phyloP scores from a whole-genome alignment of 2,329 filamentous ascomycete genomes.

The Pseudogymnoascus sp. region DNA sequence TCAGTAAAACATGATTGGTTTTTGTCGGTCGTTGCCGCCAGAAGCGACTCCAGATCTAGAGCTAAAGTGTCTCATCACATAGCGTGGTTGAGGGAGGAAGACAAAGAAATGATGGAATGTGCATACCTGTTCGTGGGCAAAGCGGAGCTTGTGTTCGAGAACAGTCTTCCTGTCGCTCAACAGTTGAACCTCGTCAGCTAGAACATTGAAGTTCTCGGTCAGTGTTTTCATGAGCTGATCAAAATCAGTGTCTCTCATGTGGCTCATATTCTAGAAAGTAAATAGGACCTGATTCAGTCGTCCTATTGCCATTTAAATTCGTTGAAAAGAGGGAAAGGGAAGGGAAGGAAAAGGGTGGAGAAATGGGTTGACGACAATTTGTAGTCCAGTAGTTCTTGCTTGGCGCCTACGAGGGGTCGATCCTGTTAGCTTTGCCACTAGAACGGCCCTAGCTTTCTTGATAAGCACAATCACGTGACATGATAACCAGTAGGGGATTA shows the following conservation, averaged over 20 bases:
- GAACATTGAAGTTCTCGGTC: constrained; percentile 55
- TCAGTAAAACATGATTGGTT: constrained; percentile 41
- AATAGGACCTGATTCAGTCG: constrained; percentile 6
- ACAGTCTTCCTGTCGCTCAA: constrained; percentile 57
- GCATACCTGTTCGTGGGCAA: constrained; percentile 59
- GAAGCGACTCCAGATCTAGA: constrained; percentile 72
- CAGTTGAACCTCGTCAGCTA: constrained; percentile 57
- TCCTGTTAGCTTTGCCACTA: constrained; percentile 4
- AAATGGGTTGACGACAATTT: constrained; percentile 11
- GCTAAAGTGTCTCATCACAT: constrained; percentile 54
- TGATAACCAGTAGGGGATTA: background rate
- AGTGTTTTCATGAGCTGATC: constrained; percentile 46
- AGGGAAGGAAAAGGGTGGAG: constrained; percentile 9
- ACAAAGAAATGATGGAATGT: constrained; percentile 15
- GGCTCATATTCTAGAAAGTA: constrained; percentile 8
- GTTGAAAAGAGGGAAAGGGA: constrained; percentile 24
- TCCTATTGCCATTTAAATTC: constrained; percentile 1
- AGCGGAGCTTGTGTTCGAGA: constrained; percentile 58
- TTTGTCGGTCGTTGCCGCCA: constrained; percentile 55
- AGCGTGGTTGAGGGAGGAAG: constrained; percentile 1
- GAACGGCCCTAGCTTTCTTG: background rate
- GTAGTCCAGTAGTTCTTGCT: constrained; percentile 6
- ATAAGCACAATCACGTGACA: constrained; percentile 4
- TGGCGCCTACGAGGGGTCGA: constrained; percentile 8
- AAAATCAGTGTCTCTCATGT: constrained; percentile 23